Evolutionary conservation across 2,329 filamentous ascomycete genomes (phyloP).

Genomic region (Cadophora malorum): DNA sequence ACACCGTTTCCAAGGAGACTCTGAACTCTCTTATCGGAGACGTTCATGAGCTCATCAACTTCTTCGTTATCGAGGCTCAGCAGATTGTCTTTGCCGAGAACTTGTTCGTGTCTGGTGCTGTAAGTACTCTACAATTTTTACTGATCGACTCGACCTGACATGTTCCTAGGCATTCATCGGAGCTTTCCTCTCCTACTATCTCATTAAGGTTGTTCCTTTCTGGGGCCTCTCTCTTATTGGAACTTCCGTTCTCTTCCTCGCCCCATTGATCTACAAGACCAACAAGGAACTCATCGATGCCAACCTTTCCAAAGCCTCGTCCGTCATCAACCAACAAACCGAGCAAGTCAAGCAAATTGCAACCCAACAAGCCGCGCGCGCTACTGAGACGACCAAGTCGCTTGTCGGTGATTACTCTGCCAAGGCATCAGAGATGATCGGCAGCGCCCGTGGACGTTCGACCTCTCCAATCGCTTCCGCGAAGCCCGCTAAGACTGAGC

Average conservation of each 20-base stretch:
- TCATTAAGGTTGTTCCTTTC: slow-evolving; percentile 73
- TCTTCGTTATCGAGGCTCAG: slow-evolving; percentile 74
- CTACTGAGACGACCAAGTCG: slow-evolving; percentile 69
- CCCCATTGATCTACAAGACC: slow-evolving; percentile 67
- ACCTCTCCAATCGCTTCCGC: slow-evolving; percentile 38
- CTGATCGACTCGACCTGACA: slow-evolving; percentile 26
- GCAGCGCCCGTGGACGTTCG: slow-evolving; percentile 48
- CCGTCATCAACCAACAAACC: slow-evolving; percentile 67
- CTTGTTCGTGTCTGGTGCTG: slow-evolving; percentile 62
- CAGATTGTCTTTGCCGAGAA: slow-evolving; percentile 74
- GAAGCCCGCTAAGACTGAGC: slow-evolving; percentile 38
- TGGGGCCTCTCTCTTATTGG: slow-evolving; percentile 70
- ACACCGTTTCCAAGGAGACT: slow-evolving; percentile 67
- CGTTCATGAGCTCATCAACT: slow-evolving; percentile 72
- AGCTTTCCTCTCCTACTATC: slow-evolving; percentile 70
- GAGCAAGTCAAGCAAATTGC: slow-evolving; percentile 66
- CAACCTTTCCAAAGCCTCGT: slow-evolving; percentile 62
- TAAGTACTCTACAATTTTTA: slow-evolving; percentile 50
- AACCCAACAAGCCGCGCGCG: slow-evolving; percentile 68
- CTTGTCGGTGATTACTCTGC: slow-evolving; percentile 71
- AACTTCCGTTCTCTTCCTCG: slow-evolving; percentile 65
- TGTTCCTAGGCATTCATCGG: slow-evolving; percentile 60
- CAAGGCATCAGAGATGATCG: slow-evolving; percentile 70
- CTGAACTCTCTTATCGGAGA: slow-evolving; percentile 67
- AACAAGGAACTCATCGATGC: slow-evolving; percentile 75